Evolutionary conservation across 2,329 filamentous ascomycete species (phyloP), one percentile per base, ranked within the genome.

Genomic region (Onygenales sp.): DNA sequence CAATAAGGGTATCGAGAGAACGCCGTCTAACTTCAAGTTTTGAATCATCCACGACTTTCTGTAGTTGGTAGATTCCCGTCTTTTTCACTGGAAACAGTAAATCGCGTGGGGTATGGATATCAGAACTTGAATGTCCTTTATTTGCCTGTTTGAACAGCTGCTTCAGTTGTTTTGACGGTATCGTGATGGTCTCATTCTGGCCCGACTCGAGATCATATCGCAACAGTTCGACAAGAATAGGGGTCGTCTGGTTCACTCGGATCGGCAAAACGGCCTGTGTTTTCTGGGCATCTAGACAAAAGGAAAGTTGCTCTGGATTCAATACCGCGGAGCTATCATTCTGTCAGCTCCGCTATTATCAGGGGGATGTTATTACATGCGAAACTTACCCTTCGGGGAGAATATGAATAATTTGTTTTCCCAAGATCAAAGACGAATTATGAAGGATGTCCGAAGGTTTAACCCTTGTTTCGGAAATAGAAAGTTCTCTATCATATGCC

Each of bases 341-440:
- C 32, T 51, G 62, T 74, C 53, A 73, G 66, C 53, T 42, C 45
- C 31, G 37, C 11, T 17, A 31, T 10, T 7, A 52, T 32, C 33
- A 32, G 39, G 34, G 33, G 10, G 8, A 3, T n/a, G 52, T n/a
- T 11, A 39, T 11, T 43, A 31, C 31, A 42, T 9, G 17, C 17
- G 32, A 46, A 39, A 65, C 77, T 60, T 69, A 86, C 75, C 94
- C 94, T 76, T 98, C 93, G 2, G 93, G 93, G 52, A 98, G 76
- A 64, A 98, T 95, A 67, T 98, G 93, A 70, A 98, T 92, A 62
- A 96, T 95, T 73, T 97, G 91, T 68, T 90, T 93, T 65, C 93
- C 93, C 72, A 95, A 80, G 58, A 98, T 97, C 64, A 97, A 79
- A 21, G 91, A 95, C 34, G 88, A 82, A 67, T 97, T 96, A 67